phyloP scores from a whole-genome alignment of 352 stramenopile species.

The Phytophthora uliginosa region DNA sequence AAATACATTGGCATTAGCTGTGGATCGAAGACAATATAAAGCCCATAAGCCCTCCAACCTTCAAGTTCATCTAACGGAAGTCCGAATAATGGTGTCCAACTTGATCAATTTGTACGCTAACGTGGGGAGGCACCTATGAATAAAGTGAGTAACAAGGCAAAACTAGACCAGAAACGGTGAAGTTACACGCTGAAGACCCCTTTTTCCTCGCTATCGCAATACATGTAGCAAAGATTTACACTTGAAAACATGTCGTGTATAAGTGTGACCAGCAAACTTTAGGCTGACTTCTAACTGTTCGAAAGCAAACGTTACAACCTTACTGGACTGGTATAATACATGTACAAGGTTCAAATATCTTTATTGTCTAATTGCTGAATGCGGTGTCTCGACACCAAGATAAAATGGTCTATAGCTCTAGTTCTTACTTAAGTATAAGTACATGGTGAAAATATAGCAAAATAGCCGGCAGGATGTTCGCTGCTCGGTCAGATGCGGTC shows the following conservation, averaged over 20 bases:
- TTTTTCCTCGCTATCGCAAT: neutral
- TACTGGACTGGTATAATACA: neutral
- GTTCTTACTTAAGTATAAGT: neutral
- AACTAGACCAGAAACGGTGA: neutral
- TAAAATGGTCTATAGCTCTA: constrained; percentile 7
- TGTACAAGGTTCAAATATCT: neutral
- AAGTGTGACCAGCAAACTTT: too few species aligned
- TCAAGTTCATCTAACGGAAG: neutral
- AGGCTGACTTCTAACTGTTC: too few species aligned
- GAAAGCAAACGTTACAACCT: too few species aligned
- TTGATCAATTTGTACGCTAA: neutral
- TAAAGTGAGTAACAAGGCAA: neutral
- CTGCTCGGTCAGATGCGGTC: neutral
- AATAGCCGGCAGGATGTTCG: neutral
- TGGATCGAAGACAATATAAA: neutral
- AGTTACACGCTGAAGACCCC: neutral
- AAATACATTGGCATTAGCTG: neutral
- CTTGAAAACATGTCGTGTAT: too few species aligned
- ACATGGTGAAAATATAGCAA: neutral
- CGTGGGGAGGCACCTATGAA: neutral
- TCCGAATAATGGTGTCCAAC: neutral
- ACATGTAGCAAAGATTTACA: neutral
- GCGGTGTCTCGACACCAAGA: neutral
- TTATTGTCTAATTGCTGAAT: neutral
- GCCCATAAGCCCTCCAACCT: neutral